Evolutionary conservation across 768 basidiomycete genomes (phyloP), one percentile per base, ranked within the genome.

Genomic region (Rhizopogon sp.): DNA sequence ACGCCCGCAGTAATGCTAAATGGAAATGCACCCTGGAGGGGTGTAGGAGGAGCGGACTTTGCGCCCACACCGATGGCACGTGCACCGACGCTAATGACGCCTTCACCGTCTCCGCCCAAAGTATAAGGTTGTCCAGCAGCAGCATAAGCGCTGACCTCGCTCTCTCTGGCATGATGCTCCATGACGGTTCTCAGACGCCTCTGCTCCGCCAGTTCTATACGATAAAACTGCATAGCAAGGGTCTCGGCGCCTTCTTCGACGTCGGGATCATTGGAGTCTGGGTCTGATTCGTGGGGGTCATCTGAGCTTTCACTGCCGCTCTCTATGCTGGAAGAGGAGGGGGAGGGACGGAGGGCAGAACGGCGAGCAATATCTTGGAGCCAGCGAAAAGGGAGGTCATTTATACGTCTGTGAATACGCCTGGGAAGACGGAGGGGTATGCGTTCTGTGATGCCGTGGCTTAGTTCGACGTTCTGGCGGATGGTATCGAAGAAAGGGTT

Each of bases 401-500:
- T 62, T n/a, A 88, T 79, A 5, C 89, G 77, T 44, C 73, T 71
- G 22, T 78, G 77, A 50, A 84, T 77, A 2, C 72, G 62, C 37
- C 70, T 63, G 1, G 82, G 76, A 14, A 87, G 71, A 44, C 71
- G 71, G 51, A 97, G 82, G 13, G 90, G 84, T 39, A 96, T 95
- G 35, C 90, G 87, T 62, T 93, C 90, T 0, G 85, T 89, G 58
- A 84, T 79, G 6, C 83, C 83, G 35, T 83, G 70, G 2, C 85
- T 81, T 22, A 97, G 81, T 72, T 97, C 93, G 2, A 84, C 67
- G 61, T 93, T 91, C 71, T 93, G 90, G 39, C 90, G 85, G 62
- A 98, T 90, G 62, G 89, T 87, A 70, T 98, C 95, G 61, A 92
- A 98, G 74, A 98, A 98, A 9, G 96, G 96, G 67, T 96, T 98